Base-by-base conservation (phyloP, 78 protist species). In the Dictyostelium intermedium region DNA sequence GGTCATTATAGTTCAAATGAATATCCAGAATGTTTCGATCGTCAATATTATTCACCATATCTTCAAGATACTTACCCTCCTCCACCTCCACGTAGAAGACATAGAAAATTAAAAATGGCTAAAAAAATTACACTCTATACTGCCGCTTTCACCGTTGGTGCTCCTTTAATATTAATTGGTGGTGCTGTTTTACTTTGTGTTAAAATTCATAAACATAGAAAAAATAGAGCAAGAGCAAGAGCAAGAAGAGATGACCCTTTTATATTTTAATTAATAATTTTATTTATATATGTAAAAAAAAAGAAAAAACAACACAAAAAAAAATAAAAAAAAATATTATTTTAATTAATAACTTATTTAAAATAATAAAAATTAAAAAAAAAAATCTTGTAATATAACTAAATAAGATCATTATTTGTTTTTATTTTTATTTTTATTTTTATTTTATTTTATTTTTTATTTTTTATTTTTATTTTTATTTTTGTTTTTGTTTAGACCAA, bases 1-100 rank as follows among this genome's bases (percentile, higher is more conserved):
- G 93, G 93, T 23, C 93, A 87, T 11, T 87, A 61, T 32, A 77
- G 81, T 60, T 84, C 81, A 43, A 14, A 73, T 13, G 74, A 73
- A 18, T 87, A 9, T n/a, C 93, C 93, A 0, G 92, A 87, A 5
- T 87, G 93, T 32, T 87, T 79, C 35, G 93, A 87, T 32, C 81
- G 82, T 30, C 93, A 87, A 56, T 87, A 87, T 25, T 87, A 87
- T 30, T 34, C 76, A 66, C 93, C 93, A 2, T 18, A 16, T 8
- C 30, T 41, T 50, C 41, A 78, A 7, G 80, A 84, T 2, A 10
- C 34, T 6, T 7, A 66, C 5, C 5, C 25, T 13, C 27, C 82
- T 9, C 43, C 53, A 11, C 63, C 56, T 16, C 32, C 32, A 20
- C 32, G 87, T 34, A 27, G 87, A 16, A 18, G 60, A 47, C 32